These are phyloP conservation scores for Exophiala aquamarina DNA, from an alignment of 2,329 filamentous ascomycete species.

Conservation along the genomic window DNA sequence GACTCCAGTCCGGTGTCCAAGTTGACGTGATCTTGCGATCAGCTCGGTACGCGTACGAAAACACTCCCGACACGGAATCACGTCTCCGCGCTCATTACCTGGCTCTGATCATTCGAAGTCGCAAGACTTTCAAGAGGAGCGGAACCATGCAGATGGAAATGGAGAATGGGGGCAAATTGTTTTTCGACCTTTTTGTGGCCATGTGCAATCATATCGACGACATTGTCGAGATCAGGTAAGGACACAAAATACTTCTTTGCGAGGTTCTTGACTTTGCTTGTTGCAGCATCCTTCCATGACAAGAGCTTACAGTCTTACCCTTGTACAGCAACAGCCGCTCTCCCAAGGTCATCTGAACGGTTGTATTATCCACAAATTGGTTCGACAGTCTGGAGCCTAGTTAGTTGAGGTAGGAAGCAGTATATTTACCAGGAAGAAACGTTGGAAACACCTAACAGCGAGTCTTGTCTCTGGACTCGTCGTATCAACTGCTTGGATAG, in stretches of 20 bases:
- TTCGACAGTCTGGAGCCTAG: conserved; percentile 35
- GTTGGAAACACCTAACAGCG: conserved; percentile 34
- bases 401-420: conserved; percentile 29
- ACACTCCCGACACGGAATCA: conserved; percentile 91
- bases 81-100: conserved; percentile 94
- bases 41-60: conserved; percentile 91
- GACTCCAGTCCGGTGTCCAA: conserved; percentile 87
- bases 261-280: conserved; percentile 10
- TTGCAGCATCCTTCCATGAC: conserved; percentile 12
- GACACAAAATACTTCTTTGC: conserved; percentile 29
- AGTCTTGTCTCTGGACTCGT: conserved; percentile 25
- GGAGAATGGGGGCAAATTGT: conserved; percentile 91
- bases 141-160: conserved; percentile 99
- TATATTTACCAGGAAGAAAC: conserved; percentile 34
- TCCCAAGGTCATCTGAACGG: conserved; percentile 53
- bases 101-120: conserved; percentile 93
- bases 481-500: conserved; percentile 26
- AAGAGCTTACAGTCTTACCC: conserved; percentile 23
- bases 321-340: conserved; percentile 50
- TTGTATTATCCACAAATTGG: conserved; percentile 27
- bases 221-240: conserved; percentile 80
- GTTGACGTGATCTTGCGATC: conserved; percentile 88
- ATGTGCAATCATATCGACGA: conserved; percentile 99
- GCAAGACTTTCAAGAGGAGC: conserved; percentile 96
- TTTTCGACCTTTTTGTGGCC: conserved; percentile 97